These are phyloP conservation scores for Pyrenophora seminiperda DNA, from an alignment of 2,329 filamentous ascomycete species.

Conservation along the genomic window DNA sequence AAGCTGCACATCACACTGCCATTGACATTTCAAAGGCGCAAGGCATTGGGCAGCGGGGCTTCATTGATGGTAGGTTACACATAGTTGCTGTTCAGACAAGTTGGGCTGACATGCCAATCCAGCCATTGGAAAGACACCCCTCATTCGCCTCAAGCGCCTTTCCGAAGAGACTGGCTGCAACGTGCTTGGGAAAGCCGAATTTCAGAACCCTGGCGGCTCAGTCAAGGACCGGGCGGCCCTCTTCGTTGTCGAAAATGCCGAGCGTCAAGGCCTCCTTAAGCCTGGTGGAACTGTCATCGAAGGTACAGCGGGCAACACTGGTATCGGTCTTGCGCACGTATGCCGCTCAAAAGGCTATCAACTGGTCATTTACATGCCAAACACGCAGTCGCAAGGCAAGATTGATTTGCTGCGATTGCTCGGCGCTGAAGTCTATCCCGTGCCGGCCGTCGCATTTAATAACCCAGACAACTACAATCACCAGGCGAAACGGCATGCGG, in stretches of 20 bases:
- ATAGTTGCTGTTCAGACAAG: not conserved
- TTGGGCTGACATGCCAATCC: slow-evolving; percentile 7
- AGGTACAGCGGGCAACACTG: slow-evolving; percentile 96
- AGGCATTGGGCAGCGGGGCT: slow-evolving; percentile 71
- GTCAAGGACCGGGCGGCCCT: slow-evolving; percentile 96
- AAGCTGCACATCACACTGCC: slow-evolving; percentile 63
- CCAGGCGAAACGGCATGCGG: slow-evolving; percentile 89
- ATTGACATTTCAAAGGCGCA: slow-evolving; percentile 79
- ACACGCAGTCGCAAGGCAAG: slow-evolving; percentile 98
- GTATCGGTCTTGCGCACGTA: slow-evolving; percentile 95
- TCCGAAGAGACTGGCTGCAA: slow-evolving; percentile 93
- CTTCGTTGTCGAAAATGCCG: slow-evolving; percentile 91
- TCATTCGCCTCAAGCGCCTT: slow-evolving; percentile 86
- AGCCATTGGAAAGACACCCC: slow-evolving; percentile 97
- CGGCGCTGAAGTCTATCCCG: slow-evolving; percentile 93
- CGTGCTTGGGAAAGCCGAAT: slow-evolving; percentile 94
- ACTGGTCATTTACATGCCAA: slow-evolving; percentile 98
- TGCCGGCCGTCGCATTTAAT: slow-evolving; percentile 93
- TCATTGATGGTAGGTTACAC: slow-evolving; percentile 74
- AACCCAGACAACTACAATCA: slow-evolving; percentile 98
- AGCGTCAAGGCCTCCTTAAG: slow-evolving; percentile 79
- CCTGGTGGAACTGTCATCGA: slow-evolving; percentile 94
- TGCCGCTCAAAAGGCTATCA: slow-evolving; percentile 91
- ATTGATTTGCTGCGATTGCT: slow-evolving; percentile 89
- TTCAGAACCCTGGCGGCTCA: slow-evolving; percentile 95